A percentile compares a stretch with the other conserved stretches of the same genome.
These are phyloP conservation scores for Davidsoniella neocaledoniae DNA, from an alignment of 2,329 filamentous ascomycete species.

Conservation along the genomic window DNA sequence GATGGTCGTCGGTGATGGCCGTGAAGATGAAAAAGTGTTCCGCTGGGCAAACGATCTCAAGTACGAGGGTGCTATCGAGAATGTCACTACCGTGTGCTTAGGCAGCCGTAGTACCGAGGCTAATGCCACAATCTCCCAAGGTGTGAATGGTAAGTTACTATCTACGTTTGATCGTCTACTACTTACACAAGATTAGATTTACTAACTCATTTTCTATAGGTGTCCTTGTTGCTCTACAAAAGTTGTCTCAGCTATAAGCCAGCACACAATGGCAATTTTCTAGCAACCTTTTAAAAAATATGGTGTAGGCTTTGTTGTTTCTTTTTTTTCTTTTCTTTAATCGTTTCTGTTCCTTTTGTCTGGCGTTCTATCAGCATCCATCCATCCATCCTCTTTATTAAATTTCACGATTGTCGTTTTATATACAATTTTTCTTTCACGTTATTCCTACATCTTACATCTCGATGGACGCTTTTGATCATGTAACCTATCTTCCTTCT, in stretches of 20 bases:
- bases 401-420: not conserved
- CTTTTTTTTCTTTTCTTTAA: not conserved
- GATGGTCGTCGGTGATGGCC: constrained; percentile 75
- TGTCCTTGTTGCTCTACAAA: constrained; percentile 27
- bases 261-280: constrained; percentile 5
- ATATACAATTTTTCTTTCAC: too few relatives aligned
- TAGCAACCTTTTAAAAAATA: not conserved
- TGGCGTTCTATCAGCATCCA: not conserved
- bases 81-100: constrained; percentile 73
- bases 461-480: too few relatives aligned
- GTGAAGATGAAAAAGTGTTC: constrained; percentile 88
- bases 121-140: constrained; percentile 69
- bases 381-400: not conserved
- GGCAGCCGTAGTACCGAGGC: constrained; percentile 81
- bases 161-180: constrained; percentile 8
- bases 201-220: constrained; percentile 17
- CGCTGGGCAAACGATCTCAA: constrained; percentile 75
- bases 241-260: constrained; percentile 20
- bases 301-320: not conserved
- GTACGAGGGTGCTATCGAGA: constrained; percentile 38
- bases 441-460: too few relatives aligned
- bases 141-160: constrained; percentile 59
- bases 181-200: not conserved
- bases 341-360: not conserved
- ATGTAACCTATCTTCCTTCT: too few relatives aligned